These are phyloP conservation scores for Nothomitra cinnamomea DNA, from an alignment of 2,329 filamentous ascomycete species.

Conservation along the genomic window DNA sequence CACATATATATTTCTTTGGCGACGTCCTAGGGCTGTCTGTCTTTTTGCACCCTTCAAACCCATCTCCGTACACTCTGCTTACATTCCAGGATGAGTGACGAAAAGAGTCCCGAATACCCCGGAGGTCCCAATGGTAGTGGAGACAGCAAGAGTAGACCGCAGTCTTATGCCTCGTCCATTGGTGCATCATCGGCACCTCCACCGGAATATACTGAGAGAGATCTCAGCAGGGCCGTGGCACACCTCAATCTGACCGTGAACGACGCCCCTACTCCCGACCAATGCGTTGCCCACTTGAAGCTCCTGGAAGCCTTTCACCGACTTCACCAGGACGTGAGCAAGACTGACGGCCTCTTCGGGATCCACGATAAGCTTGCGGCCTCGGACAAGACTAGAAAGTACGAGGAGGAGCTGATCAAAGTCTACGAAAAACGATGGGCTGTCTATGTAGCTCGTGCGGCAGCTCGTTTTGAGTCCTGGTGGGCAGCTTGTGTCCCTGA, in stretches of 20 bases:
- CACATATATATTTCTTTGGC: too few relatives aligned
- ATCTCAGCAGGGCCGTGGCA: slow-evolving; percentile 15
- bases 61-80: not conserved
- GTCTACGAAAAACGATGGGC: slow-evolving; percentile 60
- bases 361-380: slow-evolving; percentile 30
- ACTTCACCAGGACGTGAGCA: slow-evolving; percentile 49
- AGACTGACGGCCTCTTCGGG: slow-evolving; percentile 48
- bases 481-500: slow-evolving; percentile 28
- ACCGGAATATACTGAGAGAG: slow-evolving; percentile 1
- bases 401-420: slow-evolving; percentile 25
- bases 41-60: too few relatives aligned
- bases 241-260: slow-evolving; percentile 20
- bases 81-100: not conserved
- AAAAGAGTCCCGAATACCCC: not conserved
- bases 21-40: too few relatives aligned
- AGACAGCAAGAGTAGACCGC: not conserved
- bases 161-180: not conserved
- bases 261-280: slow-evolving; percentile 29
- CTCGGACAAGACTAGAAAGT: slow-evolving; percentile 20
- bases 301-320: slow-evolving; percentile 50
- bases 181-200: not conserved
- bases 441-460: slow-evolving; percentile 49
- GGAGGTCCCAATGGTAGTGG: not conserved
- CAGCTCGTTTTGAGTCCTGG: slow-evolving; percentile 51
- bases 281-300: slow-evolving; percentile 58